A percentile compares a stretch with the other conserved stretches of the same genome.
Conservation (phyloP, 441 rosid genomes). For the Eutrema salsugineum region DNA sequence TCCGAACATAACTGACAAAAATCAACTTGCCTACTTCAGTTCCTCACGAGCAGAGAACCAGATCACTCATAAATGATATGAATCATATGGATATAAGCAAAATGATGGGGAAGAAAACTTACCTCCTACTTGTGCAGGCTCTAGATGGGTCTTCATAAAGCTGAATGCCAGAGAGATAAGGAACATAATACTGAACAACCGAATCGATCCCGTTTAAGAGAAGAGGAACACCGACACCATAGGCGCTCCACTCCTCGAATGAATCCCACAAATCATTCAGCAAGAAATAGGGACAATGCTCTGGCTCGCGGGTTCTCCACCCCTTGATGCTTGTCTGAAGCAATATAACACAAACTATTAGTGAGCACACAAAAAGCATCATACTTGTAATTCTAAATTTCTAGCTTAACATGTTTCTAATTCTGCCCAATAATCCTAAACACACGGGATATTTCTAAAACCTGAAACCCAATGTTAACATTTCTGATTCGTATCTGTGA, state of each 20-base stretch:
- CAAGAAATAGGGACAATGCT: conserved; percentile 50
- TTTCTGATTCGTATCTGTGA: neutral
- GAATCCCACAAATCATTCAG: conserved; percentile 88
- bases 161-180: conserved; percentile 91
- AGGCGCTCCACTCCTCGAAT: conserved; percentile 87
- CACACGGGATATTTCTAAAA: neutral
- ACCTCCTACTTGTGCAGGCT: conserved; percentile 53
- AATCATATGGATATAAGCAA: neutral
- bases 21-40: neutral
- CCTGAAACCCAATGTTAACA: neutral
- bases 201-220: conserved; percentile 66
- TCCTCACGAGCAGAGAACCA: neutral
- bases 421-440: neutral
- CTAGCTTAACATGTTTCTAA: neutral
- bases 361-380: neutral
- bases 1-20: neutral
- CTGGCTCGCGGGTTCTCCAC: conserved; percentile 47
- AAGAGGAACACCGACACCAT: conserved; percentile 92
- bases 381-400: neutral
- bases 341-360: conserved; percentile 9
- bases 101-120: conserved; percentile 3
- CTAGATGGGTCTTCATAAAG: conserved; percentile 63
- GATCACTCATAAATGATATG: neutral
- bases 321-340: conserved; percentile 49
- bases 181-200: conserved; percentile 90